Conservation (phyloP, 768 basidiomycete species). For the Amanita fuliginea region DNA sequence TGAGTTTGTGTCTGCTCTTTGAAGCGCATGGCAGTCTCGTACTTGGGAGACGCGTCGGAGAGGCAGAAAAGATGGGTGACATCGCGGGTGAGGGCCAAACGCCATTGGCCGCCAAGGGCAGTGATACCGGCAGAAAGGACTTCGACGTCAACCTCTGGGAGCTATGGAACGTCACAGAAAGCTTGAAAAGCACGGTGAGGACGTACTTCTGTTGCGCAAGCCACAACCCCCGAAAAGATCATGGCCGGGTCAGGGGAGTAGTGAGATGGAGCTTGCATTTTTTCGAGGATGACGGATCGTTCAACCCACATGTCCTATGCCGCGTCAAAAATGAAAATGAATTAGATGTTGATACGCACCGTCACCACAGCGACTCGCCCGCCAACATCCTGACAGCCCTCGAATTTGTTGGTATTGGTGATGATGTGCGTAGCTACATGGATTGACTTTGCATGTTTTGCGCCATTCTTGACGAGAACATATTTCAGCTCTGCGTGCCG, state of each 20-base stretch:
- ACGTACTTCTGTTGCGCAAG: constrained; percentile 56
- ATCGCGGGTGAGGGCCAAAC: constrained; percentile 65
- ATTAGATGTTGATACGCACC: constrained; percentile 13
- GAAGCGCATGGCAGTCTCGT: constrained; percentile 43
- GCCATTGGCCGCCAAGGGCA: constrained; percentile 76
- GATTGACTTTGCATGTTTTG: constrained; percentile 18
- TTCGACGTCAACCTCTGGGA: constrained; percentile 57
- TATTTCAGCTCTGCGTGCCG: constrained; percentile 33
- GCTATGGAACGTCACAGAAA: constrained; percentile 19
- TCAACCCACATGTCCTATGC: constrained; percentile 60
- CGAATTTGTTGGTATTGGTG: constrained; percentile 42
- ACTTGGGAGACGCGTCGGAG: constrained; percentile 38
- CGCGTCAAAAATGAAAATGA: background rate
- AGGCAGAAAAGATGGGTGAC: constrained; percentile 81
- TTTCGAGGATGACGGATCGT: constrained; percentile 45
- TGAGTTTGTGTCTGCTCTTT: constrained; percentile 47
- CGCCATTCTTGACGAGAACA: constrained; percentile 45
- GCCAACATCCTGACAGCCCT: constrained; percentile 38
- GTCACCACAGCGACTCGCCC: constrained; percentile 25
- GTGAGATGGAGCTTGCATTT: constrained; percentile 44
- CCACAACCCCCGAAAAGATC: constrained; percentile 78
- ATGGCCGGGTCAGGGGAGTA: constrained; percentile 71
- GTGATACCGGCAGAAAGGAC: constrained; percentile 63
- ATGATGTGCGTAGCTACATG: constrained; percentile 34
- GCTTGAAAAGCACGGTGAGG: background rate